A percentile compares a stretch with the other conserved stretches of the same genome.
Conservation (phyloP, 202 grass and related monocot genomes). For the Carex sylvatica region DNA sequence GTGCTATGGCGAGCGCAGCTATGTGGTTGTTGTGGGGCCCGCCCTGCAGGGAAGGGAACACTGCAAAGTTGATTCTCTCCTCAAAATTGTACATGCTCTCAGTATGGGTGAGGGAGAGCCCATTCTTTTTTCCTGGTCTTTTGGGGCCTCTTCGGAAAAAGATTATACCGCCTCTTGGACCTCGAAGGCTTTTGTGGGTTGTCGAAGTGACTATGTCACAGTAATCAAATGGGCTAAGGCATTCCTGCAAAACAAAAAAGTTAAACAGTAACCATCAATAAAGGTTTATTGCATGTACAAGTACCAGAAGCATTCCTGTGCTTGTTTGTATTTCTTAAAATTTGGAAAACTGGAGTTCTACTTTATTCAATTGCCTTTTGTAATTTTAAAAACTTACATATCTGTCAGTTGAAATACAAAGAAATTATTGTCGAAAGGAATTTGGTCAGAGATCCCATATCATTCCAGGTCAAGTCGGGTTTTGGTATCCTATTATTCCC, state of each 20-base stretch:
- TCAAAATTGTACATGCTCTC: constrained; percentile 41
- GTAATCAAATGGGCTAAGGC: constrained; percentile 42
- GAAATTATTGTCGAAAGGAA: neutral
- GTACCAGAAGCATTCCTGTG: neutral
- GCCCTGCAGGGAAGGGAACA: constrained; percentile 50
- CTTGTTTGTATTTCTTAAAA: neutral
- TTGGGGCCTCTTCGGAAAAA: constrained; percentile 49
- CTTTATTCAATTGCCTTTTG: neutral
- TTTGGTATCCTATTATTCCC: neutral
- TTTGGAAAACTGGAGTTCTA: neutral
- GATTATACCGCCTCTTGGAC: constrained; percentile 50
- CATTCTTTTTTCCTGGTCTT: constrained; percentile 22
- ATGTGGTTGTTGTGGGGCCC: constrained; percentile 55
- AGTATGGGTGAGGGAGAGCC: constrained; percentile 12
- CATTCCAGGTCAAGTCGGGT: neutral
- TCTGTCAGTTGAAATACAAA: neutral
- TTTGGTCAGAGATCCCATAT: neutral
- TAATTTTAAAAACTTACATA: neutral
- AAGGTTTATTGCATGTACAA: neutral
- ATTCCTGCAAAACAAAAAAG: constrained; percentile 33
- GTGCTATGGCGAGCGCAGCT: constrained; percentile 47
- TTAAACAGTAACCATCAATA: neutral
- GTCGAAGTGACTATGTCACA: constrained; percentile 55
- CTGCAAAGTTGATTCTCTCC: constrained; percentile 48
- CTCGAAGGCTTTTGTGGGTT: constrained; percentile 45